Conservation (phyloP, 2,329 filamentous ascomycete genomes). For the Penicillium oxalicum region DNA sequence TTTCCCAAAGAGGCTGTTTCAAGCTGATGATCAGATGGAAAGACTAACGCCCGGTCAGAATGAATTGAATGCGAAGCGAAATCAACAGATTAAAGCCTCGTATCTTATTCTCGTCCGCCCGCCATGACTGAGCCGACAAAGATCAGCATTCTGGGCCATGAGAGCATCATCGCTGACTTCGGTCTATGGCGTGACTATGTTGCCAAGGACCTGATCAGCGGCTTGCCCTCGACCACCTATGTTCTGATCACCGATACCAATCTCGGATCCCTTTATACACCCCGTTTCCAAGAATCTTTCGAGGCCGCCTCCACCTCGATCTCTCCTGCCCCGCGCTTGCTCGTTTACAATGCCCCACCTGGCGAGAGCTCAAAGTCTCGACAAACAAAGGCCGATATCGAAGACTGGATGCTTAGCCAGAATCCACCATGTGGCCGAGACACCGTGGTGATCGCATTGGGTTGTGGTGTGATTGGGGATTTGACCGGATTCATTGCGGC, state of each 20-base stretch:
- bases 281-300: constrained; percentile 67
- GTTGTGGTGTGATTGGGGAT: constrained; percentile 94
- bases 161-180: constrained; percentile 87
- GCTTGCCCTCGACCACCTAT: constrained; percentile 80
- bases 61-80: constrained; percentile 18
- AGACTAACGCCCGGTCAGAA: constrained; percentile 17
- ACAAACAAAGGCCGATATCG: constrained; percentile 88
- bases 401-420: constrained; percentile 92
- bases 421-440: constrained; percentile 81
- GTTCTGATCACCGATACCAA: constrained; percentile 97
- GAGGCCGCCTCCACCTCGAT: constrained; percentile 43
- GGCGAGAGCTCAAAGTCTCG: constrained; percentile 92
- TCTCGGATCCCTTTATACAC: constrained; percentile 71
- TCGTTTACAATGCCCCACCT: constrained; percentile 80
- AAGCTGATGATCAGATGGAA: neutral
- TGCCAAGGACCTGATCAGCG: constrained; percentile 69
- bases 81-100: constrained; percentile 7
- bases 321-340: constrained; percentile 57
- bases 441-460: constrained; percentile 88
- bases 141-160: constrained; percentile 79
- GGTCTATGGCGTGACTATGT: constrained; percentile 82
- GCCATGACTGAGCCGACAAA: constrained; percentile 46
- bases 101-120: constrained; percentile 7
- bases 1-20: constrained; percentile 4
- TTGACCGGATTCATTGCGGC: constrained; percentile 97